Evolutionary conservation across 371 early-diverging fungal species (phyloP).

Genomic region (Funneliformis caledonium): DNA sequence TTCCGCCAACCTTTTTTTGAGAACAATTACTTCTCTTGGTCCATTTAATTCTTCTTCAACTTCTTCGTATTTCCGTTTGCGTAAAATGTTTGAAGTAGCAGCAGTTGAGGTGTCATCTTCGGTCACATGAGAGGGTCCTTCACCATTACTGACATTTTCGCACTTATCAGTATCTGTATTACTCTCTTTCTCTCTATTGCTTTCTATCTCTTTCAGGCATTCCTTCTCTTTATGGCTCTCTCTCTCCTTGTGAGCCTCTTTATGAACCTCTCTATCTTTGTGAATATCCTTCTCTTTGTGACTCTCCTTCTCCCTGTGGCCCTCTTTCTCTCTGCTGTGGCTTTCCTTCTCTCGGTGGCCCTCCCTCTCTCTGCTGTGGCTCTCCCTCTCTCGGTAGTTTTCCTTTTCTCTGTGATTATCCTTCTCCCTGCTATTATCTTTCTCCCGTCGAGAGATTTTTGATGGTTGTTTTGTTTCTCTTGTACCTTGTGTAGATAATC

Average conservation of each 20-base stretch:
- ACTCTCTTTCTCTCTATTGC: not conserved
- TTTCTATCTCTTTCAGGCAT: too few species aligned
- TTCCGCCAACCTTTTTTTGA: conserved; percentile 11
- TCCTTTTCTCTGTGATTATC: not conserved
- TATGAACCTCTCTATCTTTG: too few species aligned
- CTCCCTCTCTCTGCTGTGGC: too few species aligned
- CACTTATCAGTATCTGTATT: not conserved
- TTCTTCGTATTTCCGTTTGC: conserved; percentile 33
- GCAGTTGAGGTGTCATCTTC: not conserved
- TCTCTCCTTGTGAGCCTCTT: too few species aligned
- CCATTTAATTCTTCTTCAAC: not conserved
- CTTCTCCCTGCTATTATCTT: not conserved
- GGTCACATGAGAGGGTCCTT: conserved; percentile 10
- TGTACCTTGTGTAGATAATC: not conserved
- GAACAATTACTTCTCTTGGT: not conserved
- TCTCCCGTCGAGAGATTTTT: not conserved
- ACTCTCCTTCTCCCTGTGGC: too few species aligned
- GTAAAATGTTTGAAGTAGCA: not conserved
- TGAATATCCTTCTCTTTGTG: too few species aligned
- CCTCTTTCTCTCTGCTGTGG: too few species aligned
- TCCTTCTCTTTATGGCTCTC: too few species aligned
- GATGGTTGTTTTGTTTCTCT: not conserved
- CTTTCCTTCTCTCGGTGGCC: too few species aligned
- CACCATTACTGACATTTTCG: conserved; percentile 14
- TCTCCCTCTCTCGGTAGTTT: too few species aligned